A percentile compares a stretch with the other conserved stretches of the same genome.
These are phyloP conservation scores for Aspergillus sp. DNA, from an alignment of 2,329 filamentous ascomycete genomes.

Conservation along the genomic window DNA sequence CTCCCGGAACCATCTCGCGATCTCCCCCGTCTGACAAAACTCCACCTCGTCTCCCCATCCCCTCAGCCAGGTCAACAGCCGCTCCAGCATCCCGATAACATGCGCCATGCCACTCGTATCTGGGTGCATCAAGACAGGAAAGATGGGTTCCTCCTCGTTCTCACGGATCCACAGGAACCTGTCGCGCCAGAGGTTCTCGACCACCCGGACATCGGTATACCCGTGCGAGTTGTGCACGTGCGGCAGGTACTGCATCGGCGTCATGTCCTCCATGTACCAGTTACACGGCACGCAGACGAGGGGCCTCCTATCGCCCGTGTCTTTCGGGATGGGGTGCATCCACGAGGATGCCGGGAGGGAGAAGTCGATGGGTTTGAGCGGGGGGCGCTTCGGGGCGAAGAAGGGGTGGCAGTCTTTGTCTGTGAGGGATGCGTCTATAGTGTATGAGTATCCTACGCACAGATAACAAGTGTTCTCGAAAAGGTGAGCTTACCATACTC, in stretches of 20 bases:
- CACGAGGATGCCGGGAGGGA: slow-evolving; percentile 41
- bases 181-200: slow-evolving; percentile 63
- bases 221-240: slow-evolving; percentile 53
- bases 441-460: neutral
- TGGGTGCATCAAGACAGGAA: slow-evolving; percentile 56
- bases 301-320: slow-evolving; percentile 21
- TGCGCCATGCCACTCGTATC: slow-evolving; percentile 62
- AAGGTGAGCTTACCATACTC: slow-evolving; percentile 33
- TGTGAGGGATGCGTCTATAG: slow-evolving; percentile 40
- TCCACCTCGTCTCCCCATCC: slow-evolving; percentile 33
- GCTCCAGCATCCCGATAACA: slow-evolving; percentile 58
- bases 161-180: slow-evolving; percentile 57
- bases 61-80: slow-evolving; percentile 52
- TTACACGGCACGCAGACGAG: slow-evolving; percentile 46
- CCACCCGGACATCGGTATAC: slow-evolving; percentile 56
- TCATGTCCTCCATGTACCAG: slow-evolving; percentile 50
- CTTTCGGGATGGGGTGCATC: slow-evolving; percentile 43
- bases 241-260: slow-evolving; percentile 46
- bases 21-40: slow-evolving; percentile 31
- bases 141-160: slow-evolving; percentile 44
- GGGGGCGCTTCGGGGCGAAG: slow-evolving; percentile 37
- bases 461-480: neutral
- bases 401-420: slow-evolving; percentile 44
- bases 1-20: slow-evolving; percentile 29
- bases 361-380: slow-evolving; percentile 43